A percentile compares a stretch with the other conserved stretches of the same genome.
Evolutionary conservation across 2,329 filamentous ascomycete species (phyloP).

Genomic region (Fusarium anguioides): DNA sequence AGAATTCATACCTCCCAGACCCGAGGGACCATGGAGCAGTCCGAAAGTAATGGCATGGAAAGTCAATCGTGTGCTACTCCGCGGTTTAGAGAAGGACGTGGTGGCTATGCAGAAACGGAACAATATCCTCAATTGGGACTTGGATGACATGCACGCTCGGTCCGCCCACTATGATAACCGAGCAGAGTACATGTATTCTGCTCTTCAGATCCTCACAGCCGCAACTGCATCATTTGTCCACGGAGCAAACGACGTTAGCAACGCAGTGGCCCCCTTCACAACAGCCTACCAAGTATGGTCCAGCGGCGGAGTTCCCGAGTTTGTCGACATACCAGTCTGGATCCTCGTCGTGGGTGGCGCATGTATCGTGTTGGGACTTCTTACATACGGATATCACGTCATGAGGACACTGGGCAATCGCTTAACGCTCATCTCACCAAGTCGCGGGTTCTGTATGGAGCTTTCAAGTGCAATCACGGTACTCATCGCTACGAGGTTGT

Average conservation of each 20-base stretch:
- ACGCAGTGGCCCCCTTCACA: slow-evolving; percentile 71
- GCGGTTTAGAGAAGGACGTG: slow-evolving; percentile 62
- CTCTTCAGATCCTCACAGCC: slow-evolving; percentile 69
- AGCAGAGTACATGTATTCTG: slow-evolving; percentile 70
- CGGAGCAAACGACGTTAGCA: slow-evolving; percentile 75
- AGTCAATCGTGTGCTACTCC: slow-evolving; percentile 56
- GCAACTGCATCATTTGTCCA: slow-evolving; percentile 73
- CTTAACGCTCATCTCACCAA: slow-evolving; percentile 69
- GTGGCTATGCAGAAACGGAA: slow-evolving; percentile 59
- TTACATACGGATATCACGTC: slow-evolving; percentile 72
- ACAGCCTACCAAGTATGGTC: slow-evolving; percentile 71
- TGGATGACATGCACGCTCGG: slow-evolving; percentile 63
- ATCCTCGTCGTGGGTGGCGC: slow-evolving; percentile 65
- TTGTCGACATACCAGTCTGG: slow-evolving; percentile 67
- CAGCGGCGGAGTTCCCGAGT: slow-evolving; percentile 56
- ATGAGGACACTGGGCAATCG: slow-evolving; percentile 72
- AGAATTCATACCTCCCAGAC: slow-evolving; percentile 48
- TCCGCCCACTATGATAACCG: slow-evolving; percentile 72
- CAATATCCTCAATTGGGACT: slow-evolving; percentile 61
- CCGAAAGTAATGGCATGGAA: slow-evolving; percentile 56
- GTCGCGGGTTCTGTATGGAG: slow-evolving; percentile 70
- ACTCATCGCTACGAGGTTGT: slow-evolving; percentile 65
- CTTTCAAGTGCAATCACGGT: slow-evolving; percentile 71
- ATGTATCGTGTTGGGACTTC: slow-evolving; percentile 65
- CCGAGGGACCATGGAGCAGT: slow-evolving; percentile 54